phyloP scores from a whole-genome alignment of 345 rosid species.

The Eutrema japonicum region DNA sequence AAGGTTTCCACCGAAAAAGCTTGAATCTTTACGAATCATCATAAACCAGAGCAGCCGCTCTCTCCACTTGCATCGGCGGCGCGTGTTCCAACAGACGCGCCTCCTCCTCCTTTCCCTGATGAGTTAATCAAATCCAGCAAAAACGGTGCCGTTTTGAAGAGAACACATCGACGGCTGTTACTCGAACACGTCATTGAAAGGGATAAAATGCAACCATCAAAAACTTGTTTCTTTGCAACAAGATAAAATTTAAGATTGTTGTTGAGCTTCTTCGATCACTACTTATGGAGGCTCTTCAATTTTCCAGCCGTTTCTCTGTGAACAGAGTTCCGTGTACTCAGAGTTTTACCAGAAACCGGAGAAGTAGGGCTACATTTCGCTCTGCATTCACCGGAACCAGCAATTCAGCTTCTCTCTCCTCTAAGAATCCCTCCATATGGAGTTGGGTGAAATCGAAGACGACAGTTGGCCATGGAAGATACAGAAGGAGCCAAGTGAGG shows the following conservation, averaged over 20 bases:
- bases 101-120: too few species aligned
- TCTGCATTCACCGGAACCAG: constrained; percentile 53
- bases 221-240: not conserved
- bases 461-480: constrained; percentile 50
- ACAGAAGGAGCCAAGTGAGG: constrained; percentile 54
- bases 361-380: constrained; percentile 38
- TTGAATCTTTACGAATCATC: too few species aligned
- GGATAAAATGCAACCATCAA: constrained; percentile 28
- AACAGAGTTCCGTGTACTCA: constrained; percentile 27
- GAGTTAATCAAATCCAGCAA: not conserved
- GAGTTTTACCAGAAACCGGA: not conserved
- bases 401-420: constrained; percentile 56
- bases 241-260: constrained; percentile 20
- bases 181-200: constrained; percentile 27
- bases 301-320: constrained; percentile 25
- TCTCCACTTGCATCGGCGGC: too few species aligned
- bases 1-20: too few species aligned
- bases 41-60: too few species aligned
- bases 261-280: constrained; percentile 37
- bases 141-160: not conserved
- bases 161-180: constrained; percentile 30
- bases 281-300: constrained; percentile 41
- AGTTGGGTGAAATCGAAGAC: constrained; percentile 63
- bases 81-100: not conserved
- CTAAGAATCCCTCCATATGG: constrained; percentile 62